Conservation (phyloP, 1,284 basidiomycete genomes). For the Thecaphora thlaspeos region DNA sequence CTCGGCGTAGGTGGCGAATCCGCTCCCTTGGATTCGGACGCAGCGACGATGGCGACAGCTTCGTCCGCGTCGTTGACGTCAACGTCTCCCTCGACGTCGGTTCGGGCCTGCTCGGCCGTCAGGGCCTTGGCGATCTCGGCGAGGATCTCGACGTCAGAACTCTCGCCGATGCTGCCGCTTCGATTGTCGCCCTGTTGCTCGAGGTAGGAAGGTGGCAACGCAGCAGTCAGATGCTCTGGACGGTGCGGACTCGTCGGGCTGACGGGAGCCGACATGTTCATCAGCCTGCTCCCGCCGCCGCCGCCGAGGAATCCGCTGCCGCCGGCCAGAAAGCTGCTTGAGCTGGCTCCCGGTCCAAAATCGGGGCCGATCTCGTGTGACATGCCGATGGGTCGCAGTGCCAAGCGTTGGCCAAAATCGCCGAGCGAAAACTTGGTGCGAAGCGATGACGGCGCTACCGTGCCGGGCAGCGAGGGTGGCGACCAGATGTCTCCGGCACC, state of each 20-base stretch:
- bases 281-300: neutral
- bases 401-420: constrained; percentile 4
- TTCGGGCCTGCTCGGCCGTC: too few species aligned
- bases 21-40: neutral
- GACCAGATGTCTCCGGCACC: constrained; percentile 28
- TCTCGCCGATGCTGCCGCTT: neutral
- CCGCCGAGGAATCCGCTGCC: neutral
- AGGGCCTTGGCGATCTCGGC: neutral
- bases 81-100: neutral
- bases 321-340: neutral
- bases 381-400: neutral
- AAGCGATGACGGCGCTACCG: constrained; percentile 6
- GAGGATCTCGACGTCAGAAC: neutral
- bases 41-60: too few species aligned
- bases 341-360: neutral
- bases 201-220: neutral
- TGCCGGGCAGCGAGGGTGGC: constrained; percentile 10
- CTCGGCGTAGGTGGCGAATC: neutral
- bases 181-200: neutral
- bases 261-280: neutral
- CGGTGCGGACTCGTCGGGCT: neutral
- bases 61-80: too few species aligned
- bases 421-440: constrained; percentile 12
- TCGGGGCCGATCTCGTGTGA: neutral
- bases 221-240: neutral